Percentiles rank a stretch among this genome's conserved stretches.
These are phyloP conservation scores for Penicillium bialowiezense DNA, from an alignment of 495 filamentous ascomycete genomes.

Conservation along the genomic window DNA sequence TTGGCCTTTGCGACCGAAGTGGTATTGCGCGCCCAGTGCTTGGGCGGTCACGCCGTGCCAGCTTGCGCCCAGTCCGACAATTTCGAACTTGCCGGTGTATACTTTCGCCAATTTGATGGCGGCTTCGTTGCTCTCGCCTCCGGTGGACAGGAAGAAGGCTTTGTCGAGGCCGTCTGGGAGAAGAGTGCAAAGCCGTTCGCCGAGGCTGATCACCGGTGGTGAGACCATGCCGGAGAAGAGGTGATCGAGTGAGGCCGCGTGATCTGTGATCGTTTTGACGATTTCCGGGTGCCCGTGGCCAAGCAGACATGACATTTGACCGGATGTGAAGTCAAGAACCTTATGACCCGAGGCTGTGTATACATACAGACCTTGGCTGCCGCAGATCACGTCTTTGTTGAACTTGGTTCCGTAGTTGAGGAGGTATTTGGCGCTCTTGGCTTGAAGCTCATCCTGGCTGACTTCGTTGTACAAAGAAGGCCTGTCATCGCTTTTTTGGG, in stretches of 20 bases:
- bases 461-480: slow-evolving; percentile 3
- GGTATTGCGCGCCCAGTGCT: slow-evolving; percentile 37
- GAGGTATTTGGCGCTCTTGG: slow-evolving; percentile 5
- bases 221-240: slow-evolving; percentile 49
- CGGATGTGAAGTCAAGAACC: slow-evolving; percentile 48
- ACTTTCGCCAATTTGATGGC: slow-evolving; percentile 51
- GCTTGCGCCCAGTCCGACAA: slow-evolving; percentile 45
- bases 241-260: slow-evolving; percentile 45
- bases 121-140: slow-evolving; percentile 48
- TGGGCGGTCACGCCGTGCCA: slow-evolving; percentile 49
- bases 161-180: slow-evolving; percentile 44
- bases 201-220: slow-evolving; percentile 44
- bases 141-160: slow-evolving; percentile 48
- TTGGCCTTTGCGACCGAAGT: slow-evolving; percentile 39
- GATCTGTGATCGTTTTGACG: slow-evolving; percentile 38
- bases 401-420: slow-evolving; percentile 14
- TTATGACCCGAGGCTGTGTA: slow-evolving; percentile 24
- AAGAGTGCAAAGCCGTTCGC: slow-evolving; percentile 34
- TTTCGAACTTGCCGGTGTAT: slow-evolving; percentile 51
- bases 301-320: slow-evolving; percentile 51
- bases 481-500: not conserved
- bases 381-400: slow-evolving; percentile 18
- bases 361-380: slow-evolving; percentile 22
- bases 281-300: slow-evolving; percentile 52
- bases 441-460: slow-evolving; percentile 3